phyloP scores from a whole-genome alignment of 225 moss, liverwort and hornwort species.

The Bryum argenteum region DNA sequence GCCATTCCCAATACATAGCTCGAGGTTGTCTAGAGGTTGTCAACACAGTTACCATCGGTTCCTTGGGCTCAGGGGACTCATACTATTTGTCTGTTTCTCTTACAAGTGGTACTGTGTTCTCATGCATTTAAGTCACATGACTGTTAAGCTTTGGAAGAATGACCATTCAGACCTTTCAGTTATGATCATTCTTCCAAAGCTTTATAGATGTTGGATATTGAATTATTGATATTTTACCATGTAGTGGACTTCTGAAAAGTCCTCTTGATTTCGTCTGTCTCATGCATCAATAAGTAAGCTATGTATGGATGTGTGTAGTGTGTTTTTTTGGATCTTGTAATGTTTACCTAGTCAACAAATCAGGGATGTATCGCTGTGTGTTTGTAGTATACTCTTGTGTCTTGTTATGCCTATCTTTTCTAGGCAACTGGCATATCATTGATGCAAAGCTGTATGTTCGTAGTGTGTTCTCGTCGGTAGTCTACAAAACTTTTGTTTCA shows the following conservation, averaged over 20 bases:
- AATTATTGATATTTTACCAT: background rate
- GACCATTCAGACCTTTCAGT: too few species aligned
- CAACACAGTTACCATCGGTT: constrained; percentile 15
- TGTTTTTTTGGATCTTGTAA: too few species aligned
- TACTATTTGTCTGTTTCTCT: too few species aligned
- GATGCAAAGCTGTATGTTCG: background rate
- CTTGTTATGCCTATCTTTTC: background rate
- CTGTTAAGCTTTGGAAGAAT: too few species aligned
- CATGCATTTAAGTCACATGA: too few species aligned
- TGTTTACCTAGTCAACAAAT: too few species aligned
- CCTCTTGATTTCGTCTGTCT: background rate
- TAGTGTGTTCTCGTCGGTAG: constrained; percentile 3
- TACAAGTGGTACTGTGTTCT: too few species aligned
- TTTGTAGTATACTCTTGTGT: too few species aligned
- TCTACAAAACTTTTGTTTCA: too few species aligned
- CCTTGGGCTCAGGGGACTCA: background rate
- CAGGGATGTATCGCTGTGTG: too few species aligned
- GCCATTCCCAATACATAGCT: background rate
- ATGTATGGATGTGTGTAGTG: too few species aligned
- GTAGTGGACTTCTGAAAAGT: background rate
- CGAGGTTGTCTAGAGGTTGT: constrained; percentile 20
- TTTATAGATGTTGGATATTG: background rate
- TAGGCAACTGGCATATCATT: background rate
- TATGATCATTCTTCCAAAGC: background rate
- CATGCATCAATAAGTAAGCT: too few species aligned